A percentile compares a stretch with the other conserved stretches of the same genome.
phyloP scores from a whole-genome alignment of 2,329 filamentous ascomycete genomes.

The Colletotrichum musae region DNA sequence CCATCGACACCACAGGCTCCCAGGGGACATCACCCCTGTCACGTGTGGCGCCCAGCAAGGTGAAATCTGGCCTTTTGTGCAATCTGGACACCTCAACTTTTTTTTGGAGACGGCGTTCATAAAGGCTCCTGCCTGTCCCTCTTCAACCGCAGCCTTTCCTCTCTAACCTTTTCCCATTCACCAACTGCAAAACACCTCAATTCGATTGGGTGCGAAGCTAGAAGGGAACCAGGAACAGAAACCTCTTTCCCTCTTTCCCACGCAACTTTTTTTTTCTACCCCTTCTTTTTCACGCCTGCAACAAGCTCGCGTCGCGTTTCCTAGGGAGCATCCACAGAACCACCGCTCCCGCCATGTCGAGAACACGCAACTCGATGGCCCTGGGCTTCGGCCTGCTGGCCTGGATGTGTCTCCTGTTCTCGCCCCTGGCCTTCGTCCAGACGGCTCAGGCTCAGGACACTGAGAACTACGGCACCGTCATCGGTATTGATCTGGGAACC shows the following conservation, averaged over 20 bases:
- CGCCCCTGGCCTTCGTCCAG: constrained; percentile 87
- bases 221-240: constrained; percentile 29
- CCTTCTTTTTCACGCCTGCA: constrained; percentile 21
- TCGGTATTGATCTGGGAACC: constrained; percentile 95
- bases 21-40: constrained; percentile 44
- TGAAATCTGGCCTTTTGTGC: constrained; percentile 66
- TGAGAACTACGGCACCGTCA: constrained; percentile 88
- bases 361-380: constrained; percentile 78
- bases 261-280: constrained; percentile 9
- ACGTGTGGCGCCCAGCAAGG: constrained; percentile 50
- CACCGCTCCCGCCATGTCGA: constrained; percentile 58
- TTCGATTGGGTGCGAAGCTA: constrained; percentile 37
- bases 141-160: constrained; percentile 39
- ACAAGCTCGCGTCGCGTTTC: constrained; percentile 28
- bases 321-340: constrained; percentile 40
- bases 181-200: constrained; percentile 39
- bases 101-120: constrained; percentile 52
- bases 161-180: constrained; percentile 37
- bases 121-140: constrained; percentile 49
- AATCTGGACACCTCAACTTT: constrained; percentile 62
- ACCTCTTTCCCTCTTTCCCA: constrained; percentile 21
- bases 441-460: constrained; percentile 80
- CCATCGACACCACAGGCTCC: not conserved
- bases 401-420: constrained; percentile 92
- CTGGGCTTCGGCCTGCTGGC: constrained; percentile 89